phyloP scores from a whole-genome alignment of 768 basidiomycete genomes.

The Suillus hirtellus region DNA sequence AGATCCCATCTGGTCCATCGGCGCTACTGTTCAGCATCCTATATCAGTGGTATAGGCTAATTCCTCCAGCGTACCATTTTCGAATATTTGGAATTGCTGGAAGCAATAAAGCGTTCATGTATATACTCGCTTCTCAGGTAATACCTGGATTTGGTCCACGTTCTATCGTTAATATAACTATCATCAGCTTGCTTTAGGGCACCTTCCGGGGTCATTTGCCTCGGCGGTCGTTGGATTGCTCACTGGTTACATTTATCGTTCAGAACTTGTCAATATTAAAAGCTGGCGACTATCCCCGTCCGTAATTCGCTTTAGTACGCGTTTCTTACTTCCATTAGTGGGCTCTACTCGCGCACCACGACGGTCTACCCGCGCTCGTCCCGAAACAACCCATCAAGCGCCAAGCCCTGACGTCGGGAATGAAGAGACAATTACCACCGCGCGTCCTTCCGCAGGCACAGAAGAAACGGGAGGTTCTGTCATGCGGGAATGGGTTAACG shows the following conservation, averaged over 20 bases:
- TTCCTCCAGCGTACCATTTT: constrained; percentile 76
- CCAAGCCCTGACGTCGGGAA: constrained; percentile 32
- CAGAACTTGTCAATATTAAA: constrained; percentile 79
- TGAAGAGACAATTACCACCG: constrained; percentile 67
- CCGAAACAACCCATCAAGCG: constrained; percentile 44
- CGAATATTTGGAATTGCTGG: constrained; percentile 72
- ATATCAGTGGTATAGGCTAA: constrained; percentile 79
- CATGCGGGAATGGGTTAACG: constrained; percentile 78
- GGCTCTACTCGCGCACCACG: constrained; percentile 64
- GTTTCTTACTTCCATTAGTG: constrained; percentile 64
- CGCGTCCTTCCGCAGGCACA: constrained; percentile 39
- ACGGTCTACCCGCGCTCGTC: constrained; percentile 72
- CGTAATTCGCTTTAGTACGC: constrained; percentile 54
- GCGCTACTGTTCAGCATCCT: constrained; percentile 75
- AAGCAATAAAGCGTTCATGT: constrained; percentile 75
- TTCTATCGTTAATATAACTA: constrained; percentile 14
- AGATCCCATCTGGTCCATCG: constrained; percentile 76
- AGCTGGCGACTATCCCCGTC: constrained; percentile 71
- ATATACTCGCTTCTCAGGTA: constrained; percentile 74
- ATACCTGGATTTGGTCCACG: constrained; percentile 10
- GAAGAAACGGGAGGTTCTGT: constrained; percentile 47
- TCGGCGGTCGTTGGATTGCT: constrained; percentile 66
- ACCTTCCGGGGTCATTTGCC: constrained; percentile 63
- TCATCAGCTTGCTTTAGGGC: constrained; percentile 64
- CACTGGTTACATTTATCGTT: constrained; percentile 78